Base-by-base conservation (phyloP, 2,329 filamentous ascomycete species). In the Talaromyces verruculosus region DNA sequence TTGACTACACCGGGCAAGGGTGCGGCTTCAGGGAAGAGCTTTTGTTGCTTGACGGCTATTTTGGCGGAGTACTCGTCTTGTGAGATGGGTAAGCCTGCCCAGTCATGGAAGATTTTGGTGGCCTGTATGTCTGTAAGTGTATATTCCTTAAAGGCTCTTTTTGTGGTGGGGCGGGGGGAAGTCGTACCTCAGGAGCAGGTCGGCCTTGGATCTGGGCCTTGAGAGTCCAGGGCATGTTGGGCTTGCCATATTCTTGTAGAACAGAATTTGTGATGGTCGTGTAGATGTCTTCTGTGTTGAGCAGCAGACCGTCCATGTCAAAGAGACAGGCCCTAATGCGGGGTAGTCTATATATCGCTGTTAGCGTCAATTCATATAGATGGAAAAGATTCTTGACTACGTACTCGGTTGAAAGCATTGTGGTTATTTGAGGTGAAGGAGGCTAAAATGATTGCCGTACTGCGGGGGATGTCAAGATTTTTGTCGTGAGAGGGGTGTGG, bases 221-320 rank as follows among this genome's bases (percentile, higher is more conserved):
- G 81, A 99, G 88, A 68, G 87, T 88, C 95, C 95, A 98, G 0
- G 95, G 94, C n/a, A 98, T 83, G 15, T 82, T 77, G 0, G 91
- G 90, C 60, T 87, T 88, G 72, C 84, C 86, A 78, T 95, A 92
- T 74, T 90, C 88, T 65, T 84, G 83, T 45, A 99, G 88, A 43
- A 98, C 86, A 28, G 87, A 83, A 80, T 99, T 97, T 68, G 93
- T 90, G 79, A 91, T 90, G 30, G 86, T 76, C 0, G 92, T 95
- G 83, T 98, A 98, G 66, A 88, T 82, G 75, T 98, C 95, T 82
- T 98, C 95, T 39, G 91, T 93, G 79, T 98, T 89, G 75, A 99
- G 91, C 22, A 99, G 87, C 41, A 99, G 89, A 67, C 95, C 95
- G 79, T 99, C 95, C 93, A 98, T 97, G 83, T 99, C 95, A 78